Conservation (phyloP, 2,329 filamentous ascomycete genomes). For the Geoglossum cookeanum region DNA sequence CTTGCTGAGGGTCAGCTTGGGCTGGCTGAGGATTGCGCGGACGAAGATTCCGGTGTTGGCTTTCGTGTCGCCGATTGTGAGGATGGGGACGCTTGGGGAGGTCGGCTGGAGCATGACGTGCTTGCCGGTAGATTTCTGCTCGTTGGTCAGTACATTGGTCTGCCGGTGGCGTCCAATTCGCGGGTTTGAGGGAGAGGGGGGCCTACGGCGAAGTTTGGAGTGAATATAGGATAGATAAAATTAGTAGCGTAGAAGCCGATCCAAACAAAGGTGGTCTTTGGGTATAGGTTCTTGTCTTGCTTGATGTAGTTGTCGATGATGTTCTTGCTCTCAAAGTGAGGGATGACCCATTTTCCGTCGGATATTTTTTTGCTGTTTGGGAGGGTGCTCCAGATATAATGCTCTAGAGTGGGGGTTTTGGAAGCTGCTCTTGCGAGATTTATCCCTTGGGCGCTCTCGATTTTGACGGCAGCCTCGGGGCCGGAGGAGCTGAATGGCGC, state of each 20-base stretch:
- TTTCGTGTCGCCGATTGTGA: constrained; percentile 8
- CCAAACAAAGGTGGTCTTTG: constrained; percentile 25
- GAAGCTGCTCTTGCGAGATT: constrained; percentile 26
- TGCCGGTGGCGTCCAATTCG: not conserved
- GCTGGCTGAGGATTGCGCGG: constrained; percentile 17
- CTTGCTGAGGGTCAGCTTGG: constrained; percentile 23
- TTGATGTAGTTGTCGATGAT: constrained; percentile 24
- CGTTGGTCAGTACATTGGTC: not conserved
- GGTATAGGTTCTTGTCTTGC: constrained; percentile 14
- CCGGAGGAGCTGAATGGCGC: constrained; percentile 16
- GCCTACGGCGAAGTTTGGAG: constrained; percentile 12
- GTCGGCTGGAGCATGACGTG: not conserved
- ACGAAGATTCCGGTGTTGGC: constrained; percentile 8
- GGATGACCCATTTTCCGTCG: constrained; percentile 17
- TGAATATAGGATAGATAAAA: constrained; percentile 14
- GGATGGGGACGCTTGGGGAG: not conserved
- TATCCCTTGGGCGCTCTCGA: constrained; percentile 23
- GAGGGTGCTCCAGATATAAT: constrained; percentile 29
- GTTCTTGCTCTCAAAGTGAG: constrained; percentile 27
- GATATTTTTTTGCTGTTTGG: constrained; percentile 19
- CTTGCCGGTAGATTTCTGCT: constrained; percentile 11
- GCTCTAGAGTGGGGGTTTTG: constrained; percentile 19
- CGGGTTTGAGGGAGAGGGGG: not conserved
- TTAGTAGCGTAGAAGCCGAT: constrained; percentile 21
- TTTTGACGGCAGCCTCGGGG: constrained; percentile 17